Evolutionary conservation across 306 rosid species (phyloP), one percentile per base, ranked within the genome.

Genomic region (Lathyrus sativus): DNA sequence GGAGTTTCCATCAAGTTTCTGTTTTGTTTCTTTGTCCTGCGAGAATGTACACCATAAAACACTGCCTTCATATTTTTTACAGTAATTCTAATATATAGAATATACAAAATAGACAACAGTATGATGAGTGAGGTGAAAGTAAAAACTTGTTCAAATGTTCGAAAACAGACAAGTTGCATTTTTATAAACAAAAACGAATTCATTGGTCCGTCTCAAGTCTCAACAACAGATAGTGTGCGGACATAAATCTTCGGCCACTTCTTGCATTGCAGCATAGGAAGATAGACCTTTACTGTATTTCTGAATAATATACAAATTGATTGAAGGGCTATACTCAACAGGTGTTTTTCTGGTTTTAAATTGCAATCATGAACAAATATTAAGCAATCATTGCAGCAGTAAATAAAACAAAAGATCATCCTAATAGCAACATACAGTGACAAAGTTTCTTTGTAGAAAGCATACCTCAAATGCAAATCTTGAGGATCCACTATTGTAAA

Each of bases 401-500:
- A 50, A 70, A 33, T 49, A 74, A 67, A 28, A 58, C 41, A 76
- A 50, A 46, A 76, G 35, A 29, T 44, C 29, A 49, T 28, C 12
- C 10, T 53, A 39, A 70, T 61, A 43, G 14, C n/a, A 68, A 33
- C 55, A 77, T 42, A 26, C 55, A 67, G 71, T 39, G 66, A 33
- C 60, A 24, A 1, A 37, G 64, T 51, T 60, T 56, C 56, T 62
- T 67, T 8, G 53, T 22, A 53, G 15, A 67, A 66, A 71, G 41
- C 68, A 60, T 83, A 83, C 91, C 89, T 48, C 78, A 69, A 80
- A 80, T 43, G 80, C 62, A 74, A 59, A 41, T 62, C 70, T 80
- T 24, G 88, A 76, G 80, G 84, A 61, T 38, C 96, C 97, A 72
- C 81, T 67, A 65, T 65, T 86, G 81, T 71, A 83, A 64, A 90